Evolutionary conservation across 2,329 filamentous ascomycete genomes (phyloP), one percentile per base, ranked within the genome.

Genomic region (Scleromitrula shiraiana): DNA sequence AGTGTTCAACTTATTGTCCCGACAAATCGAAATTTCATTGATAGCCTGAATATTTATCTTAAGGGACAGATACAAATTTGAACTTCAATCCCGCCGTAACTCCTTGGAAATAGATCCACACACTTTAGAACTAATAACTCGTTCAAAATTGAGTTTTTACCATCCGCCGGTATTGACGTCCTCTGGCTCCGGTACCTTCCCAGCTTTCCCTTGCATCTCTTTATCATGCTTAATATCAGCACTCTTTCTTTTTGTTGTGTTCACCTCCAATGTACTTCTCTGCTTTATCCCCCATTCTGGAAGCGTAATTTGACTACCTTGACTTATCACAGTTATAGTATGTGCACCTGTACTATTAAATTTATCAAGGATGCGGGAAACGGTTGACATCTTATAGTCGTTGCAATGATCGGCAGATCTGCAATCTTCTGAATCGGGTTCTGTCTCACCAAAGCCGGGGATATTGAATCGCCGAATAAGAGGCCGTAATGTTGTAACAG

Each of bases 101-200:
- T n/a, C n/a, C n/a, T n/a, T n/a, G n/a, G n/a, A n/a, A n/a, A n/a
- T n/a, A n/a, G n/a, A n/a, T n/a, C n/a, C n/a, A n/a, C n/a, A n/a
- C n/a, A n/a, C n/a, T n/a, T n/a, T n/a, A n/a, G n/a, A n/a, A n/a
- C n/a, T n/a, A n/a, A n/a, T n/a, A n/a, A n/a, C n/a, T n/a, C n/a
- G n/a, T n/a, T n/a, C n/a, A n/a, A n/a, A n/a, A n/a, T n/a, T n/a
- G n/a, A n/a, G n/a, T n/a, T n/a, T 20, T 33, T 20, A 47, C 44
- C 44, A 47, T 8, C 44, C 44, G 4, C 44, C 44, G 15, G 37
- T 47, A 27, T 47, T 47, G 7, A 47, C 44, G 12, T 47, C 44
- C 10, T 47, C 37, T 6, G 27, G 15, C 22, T 41, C 44, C 2
- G 44, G 44, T 23, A 20, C 33, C 23, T 47, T 47, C 3, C 44